Percentiles rank a stretch among this genome's conserved stretches.
These are phyloP conservation scores for Globisporangium cederbergense DNA, from an alignment of 352 stramenopile genomes.

Conservation along the genomic window DNA sequence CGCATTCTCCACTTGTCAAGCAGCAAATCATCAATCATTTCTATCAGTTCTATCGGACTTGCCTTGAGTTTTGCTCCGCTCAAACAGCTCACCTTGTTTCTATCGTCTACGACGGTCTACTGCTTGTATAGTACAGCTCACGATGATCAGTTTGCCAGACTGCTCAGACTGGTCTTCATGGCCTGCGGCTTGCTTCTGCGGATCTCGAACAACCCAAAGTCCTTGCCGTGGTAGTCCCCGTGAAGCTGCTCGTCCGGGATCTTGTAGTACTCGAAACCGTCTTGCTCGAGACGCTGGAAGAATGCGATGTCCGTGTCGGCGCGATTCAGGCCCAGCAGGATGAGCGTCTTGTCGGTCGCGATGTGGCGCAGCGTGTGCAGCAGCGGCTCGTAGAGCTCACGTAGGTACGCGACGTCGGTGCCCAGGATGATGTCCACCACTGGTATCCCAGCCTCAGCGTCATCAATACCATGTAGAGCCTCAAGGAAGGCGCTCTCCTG, in stretches of 20 bases:
- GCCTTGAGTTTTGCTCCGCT: not conserved
- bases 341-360: constrained; percentile 35
- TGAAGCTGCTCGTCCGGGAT: constrained; percentile 58
- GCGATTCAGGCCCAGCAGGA: constrained; percentile 75
- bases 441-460: not conserved
- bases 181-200: constrained; percentile 3
- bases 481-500: constrained; percentile 46
- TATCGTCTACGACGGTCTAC: not conserved
- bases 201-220: constrained; percentile 83
- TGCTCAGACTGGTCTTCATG: not conserved
- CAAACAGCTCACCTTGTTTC: not conserved
- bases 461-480: not conserved
- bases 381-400: constrained; percentile 72
- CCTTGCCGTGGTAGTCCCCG: constrained; percentile 56
- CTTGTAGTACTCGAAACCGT: constrained; percentile 85
- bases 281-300: constrained; percentile 62
- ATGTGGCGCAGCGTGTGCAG: constrained; percentile 57
- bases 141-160: not conserved
- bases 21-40: not conserved
- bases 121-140: not conserved
- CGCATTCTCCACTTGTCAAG: not conserved
- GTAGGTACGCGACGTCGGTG: constrained; percentile 77
- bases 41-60: not conserved
- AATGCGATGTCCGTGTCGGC: constrained; percentile 60
- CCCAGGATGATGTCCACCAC: constrained; percentile 70